Base-by-base conservation (phyloP, 148 eudicot genomes). In the Rhododendron vialii region DNA sequence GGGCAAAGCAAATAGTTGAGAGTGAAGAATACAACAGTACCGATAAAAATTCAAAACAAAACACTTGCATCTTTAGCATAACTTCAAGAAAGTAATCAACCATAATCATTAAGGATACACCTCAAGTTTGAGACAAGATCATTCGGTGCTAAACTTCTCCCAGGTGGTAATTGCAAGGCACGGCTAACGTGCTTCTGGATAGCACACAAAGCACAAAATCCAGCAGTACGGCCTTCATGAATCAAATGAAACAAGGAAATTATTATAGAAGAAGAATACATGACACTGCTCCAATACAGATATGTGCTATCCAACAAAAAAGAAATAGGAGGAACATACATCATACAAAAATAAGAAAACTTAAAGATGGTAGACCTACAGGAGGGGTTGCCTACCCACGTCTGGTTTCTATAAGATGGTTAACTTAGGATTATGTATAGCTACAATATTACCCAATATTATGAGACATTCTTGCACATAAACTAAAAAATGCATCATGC, bases 171-270 rank as follows among this genome's bases (percentile, higher is more conserved):
- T 87, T 95, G 92, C 80, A 95, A 93, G 67, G 98, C 96, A 88
- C 94, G 92, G 86, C 92, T 93, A 53, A 96, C 95, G 87, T 96
- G 99, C 84, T 93, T 95, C 86, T 96, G 97, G 35, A 96, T 92
- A 83, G 98, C 95, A 84, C 99, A 96, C 61, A 96, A 87, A 73
- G 99, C 94, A 91, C 99, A 96, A 86, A 96, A 96, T 57, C 98
- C 99, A 88, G 95, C 92, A 81, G 89, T 89, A 82, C 92, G 97
- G 59, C 99, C 99, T 96, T 86, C 89, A 92, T 17, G 38, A 92
- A 85, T 11, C 57, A 81, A 77, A 36, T 59, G n/a, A 28, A 85
- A 80, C 41, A 61, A 51, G 36, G 36, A 83, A 33, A 65, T 75
- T 61, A 88, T 22, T 33, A 57, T 18, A 4, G 24, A 18, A 5